Evolutionary conservation across 768 basidiomycete genomes (phyloP).

Genomic region (Pleurotus cornucopiae): DNA sequence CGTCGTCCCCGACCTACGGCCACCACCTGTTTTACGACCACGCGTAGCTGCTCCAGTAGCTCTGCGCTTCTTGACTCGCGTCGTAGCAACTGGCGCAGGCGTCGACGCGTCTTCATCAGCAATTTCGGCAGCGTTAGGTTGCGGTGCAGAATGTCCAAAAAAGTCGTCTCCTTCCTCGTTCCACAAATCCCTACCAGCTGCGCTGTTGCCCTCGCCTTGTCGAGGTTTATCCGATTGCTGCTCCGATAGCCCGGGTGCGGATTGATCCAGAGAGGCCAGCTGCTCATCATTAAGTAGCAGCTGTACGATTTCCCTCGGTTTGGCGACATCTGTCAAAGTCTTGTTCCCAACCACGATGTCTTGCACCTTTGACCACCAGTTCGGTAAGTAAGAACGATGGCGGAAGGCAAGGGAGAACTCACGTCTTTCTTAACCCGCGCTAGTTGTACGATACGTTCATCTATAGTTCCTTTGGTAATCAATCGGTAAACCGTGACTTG

Average conservation of each 20-base stretch:
- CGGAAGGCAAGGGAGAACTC: slow-evolving; percentile 19
- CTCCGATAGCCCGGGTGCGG: slow-evolving; percentile 33
- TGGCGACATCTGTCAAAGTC: slow-evolving; percentile 87
- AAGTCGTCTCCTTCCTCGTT: slow-evolving; percentile 86
- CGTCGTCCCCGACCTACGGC: slow-evolving; percentile 20
- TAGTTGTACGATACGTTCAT: slow-evolving; percentile 95
- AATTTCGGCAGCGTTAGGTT: slow-evolving; percentile 21
- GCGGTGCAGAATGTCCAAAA: slow-evolving; percentile 55
- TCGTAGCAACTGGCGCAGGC: slow-evolving; percentile 22
- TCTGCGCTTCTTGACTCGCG: slow-evolving; percentile 42
- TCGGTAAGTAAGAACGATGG: slow-evolving; percentile 1
- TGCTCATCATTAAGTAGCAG: slow-evolving; percentile 94
- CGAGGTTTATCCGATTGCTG: slow-evolving; percentile 20
- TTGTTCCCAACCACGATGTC: slow-evolving; percentile 99
- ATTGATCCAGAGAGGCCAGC: slow-evolving; percentile 62
- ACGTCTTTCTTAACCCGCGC: slow-evolving; percentile 98
- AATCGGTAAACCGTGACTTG: slow-evolving; percentile 96
- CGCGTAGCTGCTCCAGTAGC: slow-evolving; percentile 26
- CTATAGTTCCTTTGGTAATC: slow-evolving; percentile 90
- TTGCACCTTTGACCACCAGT: slow-evolving; percentile 67
- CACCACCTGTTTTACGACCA: slow-evolving; percentile 36
- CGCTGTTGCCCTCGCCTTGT: slow-evolving; percentile 28
- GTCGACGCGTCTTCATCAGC: slow-evolving; percentile 35
- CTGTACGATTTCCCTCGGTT: slow-evolving; percentile 95
- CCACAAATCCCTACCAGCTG: slow-evolving; percentile 64